A percentile compares a stretch with the other conserved stretches of the same genome.
phyloP scores from a whole-genome alignment of 805 yeast species.

The Suhomyces sp. region DNA sequence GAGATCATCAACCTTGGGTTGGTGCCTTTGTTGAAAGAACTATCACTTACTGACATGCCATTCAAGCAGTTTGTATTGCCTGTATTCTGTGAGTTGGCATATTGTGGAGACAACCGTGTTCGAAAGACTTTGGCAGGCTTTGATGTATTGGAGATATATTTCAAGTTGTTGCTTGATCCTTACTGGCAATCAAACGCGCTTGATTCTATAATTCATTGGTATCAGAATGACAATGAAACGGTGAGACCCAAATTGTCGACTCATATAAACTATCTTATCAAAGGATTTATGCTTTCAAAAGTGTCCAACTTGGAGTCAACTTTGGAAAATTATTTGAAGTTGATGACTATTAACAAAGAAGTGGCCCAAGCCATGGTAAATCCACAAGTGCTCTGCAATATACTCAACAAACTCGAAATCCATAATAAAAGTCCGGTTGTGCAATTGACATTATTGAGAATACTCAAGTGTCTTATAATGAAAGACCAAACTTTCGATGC shows the following conservation, averaged over 20 bases:
- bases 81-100: constrained; percentile 50
- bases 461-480: constrained; percentile 16
- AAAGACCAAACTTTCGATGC: background rate
- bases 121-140: constrained; percentile 34
- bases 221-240: constrained; percentile 23
- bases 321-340: constrained; percentile 38
- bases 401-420: constrained; percentile 26
- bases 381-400: constrained; percentile 25
- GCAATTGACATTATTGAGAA: constrained; percentile 33
- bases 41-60: constrained; percentile 40
- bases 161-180: constrained; percentile 44
- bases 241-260: constrained; percentile 21
- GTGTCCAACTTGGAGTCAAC: constrained; percentile 44
- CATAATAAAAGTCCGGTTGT: constrained; percentile 35
- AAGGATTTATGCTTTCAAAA: constrained; percentile 40
- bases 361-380: constrained; percentile 25
- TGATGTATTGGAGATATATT: constrained; percentile 38
- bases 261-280: constrained; percentile 30
- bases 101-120: constrained; percentile 38
- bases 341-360: constrained; percentile 21
- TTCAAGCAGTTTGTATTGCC: constrained; percentile 54
- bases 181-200: constrained; percentile 59
- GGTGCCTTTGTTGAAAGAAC: constrained; percentile 41
- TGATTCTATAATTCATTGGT: constrained; percentile 47
- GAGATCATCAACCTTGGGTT: constrained; percentile 48